phyloP scores from a whole-genome alignment of 176 grass and related monocot genomes.

The Dactylis glomerata region DNA sequence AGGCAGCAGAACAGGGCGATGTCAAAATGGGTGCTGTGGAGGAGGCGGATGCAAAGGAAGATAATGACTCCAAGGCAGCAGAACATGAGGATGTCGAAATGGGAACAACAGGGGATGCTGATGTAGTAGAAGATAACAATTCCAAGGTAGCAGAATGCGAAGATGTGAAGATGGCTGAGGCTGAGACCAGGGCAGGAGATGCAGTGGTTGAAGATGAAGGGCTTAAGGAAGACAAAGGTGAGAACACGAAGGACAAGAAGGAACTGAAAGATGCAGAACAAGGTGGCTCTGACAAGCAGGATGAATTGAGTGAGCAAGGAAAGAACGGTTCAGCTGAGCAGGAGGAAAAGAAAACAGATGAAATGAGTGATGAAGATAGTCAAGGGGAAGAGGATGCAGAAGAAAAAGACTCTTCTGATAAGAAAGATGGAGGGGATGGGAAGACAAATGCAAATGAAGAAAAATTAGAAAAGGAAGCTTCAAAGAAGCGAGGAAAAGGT shows the following conservation, averaged over 20 bases:
- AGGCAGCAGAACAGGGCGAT: neutral
- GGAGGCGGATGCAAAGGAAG: slow-evolving; percentile 26
- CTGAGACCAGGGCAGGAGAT: slow-evolving; percentile 27
- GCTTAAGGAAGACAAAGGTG: slow-evolving; percentile 31
- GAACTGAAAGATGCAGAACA: slow-evolving; percentile 4
- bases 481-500: slow-evolving; percentile 14
- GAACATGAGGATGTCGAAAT: neutral
- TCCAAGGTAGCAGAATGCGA: neutral
- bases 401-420: slow-evolving; percentile 33
- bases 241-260: neutral
- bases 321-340: neutral
- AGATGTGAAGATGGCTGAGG: neutral
- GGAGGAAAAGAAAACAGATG: slow-evolving; percentile 27
- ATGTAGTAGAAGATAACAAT: neutral
- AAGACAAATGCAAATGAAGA: slow-evolving; percentile 3
- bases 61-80: neutral
- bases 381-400: slow-evolving; percentile 31
- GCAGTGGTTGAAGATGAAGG: neutral
- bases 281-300: slow-evolving; percentile 16
- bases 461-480: neutral
- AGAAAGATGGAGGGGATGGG: neutral
- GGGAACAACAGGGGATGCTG: neutral
- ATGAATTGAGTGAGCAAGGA: slow-evolving; percentile 26
- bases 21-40: slow-evolving; percentile 9
- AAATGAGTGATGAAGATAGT: slow-evolving; percentile 11